Base-by-base conservation (phyloP, 352 stramenopile genomes). In the Phytophthora rubi region DNA sequence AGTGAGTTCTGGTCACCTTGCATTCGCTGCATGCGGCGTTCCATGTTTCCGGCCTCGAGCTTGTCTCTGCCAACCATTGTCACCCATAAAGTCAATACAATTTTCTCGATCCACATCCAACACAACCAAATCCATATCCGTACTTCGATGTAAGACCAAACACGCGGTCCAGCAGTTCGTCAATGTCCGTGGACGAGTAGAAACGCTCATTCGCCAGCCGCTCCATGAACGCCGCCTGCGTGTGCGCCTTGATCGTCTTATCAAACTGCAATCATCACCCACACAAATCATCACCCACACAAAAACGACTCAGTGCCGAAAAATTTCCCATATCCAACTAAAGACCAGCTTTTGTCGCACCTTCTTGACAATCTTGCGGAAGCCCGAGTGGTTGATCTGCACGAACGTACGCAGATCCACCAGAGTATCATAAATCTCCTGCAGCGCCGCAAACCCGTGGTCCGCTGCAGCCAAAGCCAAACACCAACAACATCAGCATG, bases 361-460 rank as follows among this genome's bases (percentile, higher is more conserved):
- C 84, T 96, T 98, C 74, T 98, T 98, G 45, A 98, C 91, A 53
- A 98, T 98, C 75, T 98, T 98, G 3, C 92, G 85, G 67, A 98
- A 97, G 28, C 92, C 92, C 62, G 90, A 96, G 76, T 94, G 83
- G 76, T 98, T 98, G 53, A 97, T 94, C 66, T 97, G 85, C 45
- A 97, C 91, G 64, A 95, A 98, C 42, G 79, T 93, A n/a, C 89
- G 83, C 52, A 98, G 65, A 45, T 96, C 91, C 66, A 96, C 86
- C 33, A 98, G 71, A 62, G 91, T 93, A 58, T 97, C 89, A 62
- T 97, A 98, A 54, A 96, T 90, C 32, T 97, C 89, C 61, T 97
- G 89, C 26, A 98, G 67, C 55, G 75, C 88, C 32, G 87, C 81
- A 77, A 95, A 96, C 2, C 87, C 85, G 42, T 90, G 85, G 49